phyloP scores from a whole-genome alignment of 2,329 filamentous ascomycete genomes.

The Colletotrichum paranaense region DNA sequence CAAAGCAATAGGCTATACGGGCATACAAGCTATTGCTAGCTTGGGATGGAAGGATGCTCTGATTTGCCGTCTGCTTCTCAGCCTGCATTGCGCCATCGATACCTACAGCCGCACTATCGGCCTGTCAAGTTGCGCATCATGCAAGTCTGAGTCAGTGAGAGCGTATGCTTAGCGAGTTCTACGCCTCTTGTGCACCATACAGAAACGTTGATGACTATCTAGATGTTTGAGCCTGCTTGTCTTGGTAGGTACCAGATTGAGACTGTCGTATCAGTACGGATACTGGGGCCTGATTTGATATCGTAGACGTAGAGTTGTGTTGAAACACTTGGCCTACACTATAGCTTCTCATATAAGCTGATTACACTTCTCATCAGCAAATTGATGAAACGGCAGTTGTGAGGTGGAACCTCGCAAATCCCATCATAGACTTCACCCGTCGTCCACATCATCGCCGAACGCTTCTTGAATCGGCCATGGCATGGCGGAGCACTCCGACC shows the following conservation, averaged over 20 bases:
- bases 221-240: background rate
- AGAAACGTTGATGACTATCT: background rate
- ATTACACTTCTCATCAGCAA: background rate
- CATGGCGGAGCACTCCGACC: background rate
- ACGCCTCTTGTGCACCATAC: background rate
- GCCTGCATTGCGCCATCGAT: constrained; percentile 2
- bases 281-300: background rate
- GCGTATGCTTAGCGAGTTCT: background rate
- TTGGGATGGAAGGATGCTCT: background rate
- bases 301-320: background rate
- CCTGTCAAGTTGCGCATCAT: background rate
- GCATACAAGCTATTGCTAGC: constrained; percentile 8
- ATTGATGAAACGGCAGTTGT: background rate
- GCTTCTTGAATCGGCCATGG: background rate
- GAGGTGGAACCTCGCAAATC: background rate
- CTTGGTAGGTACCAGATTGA: background rate
- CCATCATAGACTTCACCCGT: background rate
- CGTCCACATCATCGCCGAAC: background rate
- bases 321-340: background rate
- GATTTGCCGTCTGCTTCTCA: background rate
- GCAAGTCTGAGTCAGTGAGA: background rate
- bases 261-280: too few relatives aligned
- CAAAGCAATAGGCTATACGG: background rate
- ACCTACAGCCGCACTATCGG: constrained; percentile 1
- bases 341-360: background rate